Base-by-base conservation (phyloP, 306 rosid species). In the Fragaria ananassa region DNA sequence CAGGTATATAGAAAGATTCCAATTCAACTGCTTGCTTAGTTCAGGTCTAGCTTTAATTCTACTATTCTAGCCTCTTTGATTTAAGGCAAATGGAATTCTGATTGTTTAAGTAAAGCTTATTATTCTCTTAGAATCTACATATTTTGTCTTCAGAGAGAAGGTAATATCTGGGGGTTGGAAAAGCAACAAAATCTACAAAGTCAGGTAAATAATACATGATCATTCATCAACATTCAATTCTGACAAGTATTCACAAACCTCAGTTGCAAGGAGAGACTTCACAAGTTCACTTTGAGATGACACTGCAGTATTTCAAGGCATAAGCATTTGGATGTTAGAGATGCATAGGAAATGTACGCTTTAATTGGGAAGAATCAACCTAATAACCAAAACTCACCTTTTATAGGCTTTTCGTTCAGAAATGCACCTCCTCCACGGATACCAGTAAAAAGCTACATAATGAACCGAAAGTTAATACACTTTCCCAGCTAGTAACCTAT, bases 361-460 rank as follows among this genome's bases (percentile, higher is more conserved):
- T 19, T 29, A 29, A 51, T 11, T 35, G 75, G 46, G 51, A 60
- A 65, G 41, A 81, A 42, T 73, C 60, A 47, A 58, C 42, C 39
- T 50, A 69, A 77, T 66, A 58, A 63, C 64, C 35, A 68, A 51
- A 81, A 82, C 44, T 74, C 75, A 86, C 99, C 97, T 90, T 88
- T 92, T 65, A 95, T 90, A 35, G 96, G 96, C 39, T 85, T 81
- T 78, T 91, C 91, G 69, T 95, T 95, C 82, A 95, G 84, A 80
- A 89, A 88, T 68, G 99, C 97, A 64, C 99, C 99, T 75, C 86
- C 83, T 68, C 97, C 99, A 10, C 18, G 79, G 57, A 92, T 70
- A 60, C 90, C 99, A 80, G 99, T 90, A 71, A 92, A 95, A 80
- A 95, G 91, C 99, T 95, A 80, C 85, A 81, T 34, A 66, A 49